phyloP scores from a whole-genome alignment of 208 protist species.

The Histomonas meleagridis region DNA sequence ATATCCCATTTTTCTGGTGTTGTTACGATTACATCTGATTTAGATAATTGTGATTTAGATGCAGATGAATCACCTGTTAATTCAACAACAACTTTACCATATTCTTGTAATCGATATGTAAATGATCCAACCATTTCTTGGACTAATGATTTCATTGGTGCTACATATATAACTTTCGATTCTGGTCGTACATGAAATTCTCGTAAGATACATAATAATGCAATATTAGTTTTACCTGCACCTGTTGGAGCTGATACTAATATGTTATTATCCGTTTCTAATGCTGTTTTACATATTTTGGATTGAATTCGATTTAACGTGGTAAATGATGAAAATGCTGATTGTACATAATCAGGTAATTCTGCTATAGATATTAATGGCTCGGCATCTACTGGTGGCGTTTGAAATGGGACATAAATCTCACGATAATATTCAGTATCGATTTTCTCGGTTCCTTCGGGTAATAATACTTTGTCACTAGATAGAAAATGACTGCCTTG shows the following conservation, averaged over 20 bases:
- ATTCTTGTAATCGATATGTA: slow-evolving; percentile 66
- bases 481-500: neutral
- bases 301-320: slow-evolving; percentile 97
- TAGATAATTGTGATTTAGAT: slow-evolving; percentile 78
- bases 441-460: neutral
- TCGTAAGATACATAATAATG: slow-evolving; percentile 90
- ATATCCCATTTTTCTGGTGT: slow-evolving; percentile 99
- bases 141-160: slow-evolving; percentile 99
- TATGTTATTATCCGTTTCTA: slow-evolving; percentile 90
- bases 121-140: slow-evolving; percentile 96
- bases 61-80: slow-evolving; percentile 89
- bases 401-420: neutral
- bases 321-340: neutral
- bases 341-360: neutral
- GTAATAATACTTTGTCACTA: neutral
- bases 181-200: slow-evolving; percentile 56
- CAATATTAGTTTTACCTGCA: slow-evolving; percentile 98
- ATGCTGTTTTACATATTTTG: slow-evolving; percentile 57
- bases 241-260: slow-evolving; percentile 94
- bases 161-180: slow-evolving; percentile 98
- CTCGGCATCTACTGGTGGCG: neutral
- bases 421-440: neutral
- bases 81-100: slow-evolving; percentile 63
- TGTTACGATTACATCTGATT: slow-evolving; percentile 73
- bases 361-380: neutral